These are phyloP conservation scores for Harringtonia lauricola DNA, from an alignment of 2,329 filamentous ascomycete genomes.

Conservation along the genomic window DNA sequence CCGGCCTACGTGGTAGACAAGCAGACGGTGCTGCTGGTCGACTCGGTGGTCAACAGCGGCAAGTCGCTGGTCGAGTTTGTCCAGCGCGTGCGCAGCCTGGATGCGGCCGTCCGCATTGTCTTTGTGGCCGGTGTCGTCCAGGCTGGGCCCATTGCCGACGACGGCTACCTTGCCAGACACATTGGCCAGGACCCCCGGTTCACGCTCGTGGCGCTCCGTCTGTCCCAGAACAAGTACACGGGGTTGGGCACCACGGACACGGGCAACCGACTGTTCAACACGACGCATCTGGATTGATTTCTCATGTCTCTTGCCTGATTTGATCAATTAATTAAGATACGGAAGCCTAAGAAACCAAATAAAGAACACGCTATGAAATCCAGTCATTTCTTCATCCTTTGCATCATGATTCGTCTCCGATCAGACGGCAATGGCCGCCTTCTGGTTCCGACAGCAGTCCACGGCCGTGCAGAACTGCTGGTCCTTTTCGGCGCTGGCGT, in stretches of 20 bases:
- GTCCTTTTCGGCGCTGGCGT: slow-evolving; percentile 15
- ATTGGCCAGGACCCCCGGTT: slow-evolving; percentile 19
- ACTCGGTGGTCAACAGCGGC: slow-evolving; percentile 50
- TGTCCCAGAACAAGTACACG: slow-evolving; percentile 45
- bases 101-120: slow-evolving; percentile 32
- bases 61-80: slow-evolving; percentile 37
- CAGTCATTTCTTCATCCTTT: no score
- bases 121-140: slow-evolving; percentile 47
- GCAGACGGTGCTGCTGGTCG: slow-evolving; percentile 40
- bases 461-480: slow-evolving; percentile 19
- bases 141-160: slow-evolving; percentile 12
- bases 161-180: slow-evolving; percentile 3
- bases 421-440: no score
- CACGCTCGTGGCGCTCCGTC: slow-evolving; percentile 37
- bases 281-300: no score
- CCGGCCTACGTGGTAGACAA: slow-evolving; percentile 24
- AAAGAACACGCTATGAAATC: no score
- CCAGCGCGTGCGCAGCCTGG: slow-evolving; percentile 28
- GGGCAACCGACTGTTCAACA: no score
- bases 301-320: no score
- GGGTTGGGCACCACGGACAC: no score
- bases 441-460: no score
- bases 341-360: no score
- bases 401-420: no score
- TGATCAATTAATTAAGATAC: no score